Evolutionary conservation across 306 rosid species (phyloP).

Genomic region (Medicago lupulina): DNA sequence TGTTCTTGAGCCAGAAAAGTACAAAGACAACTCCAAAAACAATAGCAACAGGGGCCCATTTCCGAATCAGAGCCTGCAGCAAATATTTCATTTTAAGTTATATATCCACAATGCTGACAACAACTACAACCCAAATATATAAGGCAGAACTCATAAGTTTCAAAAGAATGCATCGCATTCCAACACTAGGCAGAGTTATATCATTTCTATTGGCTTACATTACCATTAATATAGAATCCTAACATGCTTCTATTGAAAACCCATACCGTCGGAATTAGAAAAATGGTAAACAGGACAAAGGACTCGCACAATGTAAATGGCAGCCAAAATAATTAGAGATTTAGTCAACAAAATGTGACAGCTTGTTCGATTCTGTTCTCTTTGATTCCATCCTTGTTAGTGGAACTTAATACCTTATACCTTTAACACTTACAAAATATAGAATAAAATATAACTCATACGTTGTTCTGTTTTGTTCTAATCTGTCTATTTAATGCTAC

Average conservation of each 20-base stretch:
- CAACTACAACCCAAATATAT: constrained; percentile 24
- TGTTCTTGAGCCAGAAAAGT: constrained; percentile 94
- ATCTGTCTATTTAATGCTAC: not conserved
- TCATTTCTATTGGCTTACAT: constrained; percentile 8
- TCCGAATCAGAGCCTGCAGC: constrained; percentile 83
- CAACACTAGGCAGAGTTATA: constrained; percentile 2
- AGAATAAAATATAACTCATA: not conserved
- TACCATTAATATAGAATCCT: constrained; percentile 15
- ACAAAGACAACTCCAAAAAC: constrained; percentile 96
- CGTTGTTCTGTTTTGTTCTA: not conserved
- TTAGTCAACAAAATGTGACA: not conserved
- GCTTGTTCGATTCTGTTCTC: not conserved
- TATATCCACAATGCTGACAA: constrained; percentile 15
- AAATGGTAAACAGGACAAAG: not conserved
- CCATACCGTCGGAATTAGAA: not conserved
- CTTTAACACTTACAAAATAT: not conserved
- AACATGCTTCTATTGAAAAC: constrained; percentile 7
- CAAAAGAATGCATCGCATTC: constrained; percentile 12
- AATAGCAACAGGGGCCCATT: constrained; percentile 98
- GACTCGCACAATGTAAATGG: not conserved
- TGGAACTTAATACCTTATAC: not conserved
- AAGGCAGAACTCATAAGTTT: constrained; percentile 14
- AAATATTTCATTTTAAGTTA: constrained; percentile 42
- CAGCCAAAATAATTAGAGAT: not conserved
- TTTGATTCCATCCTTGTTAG: not conserved